Base-by-base conservation (phyloP, 805 yeast genomes). In the Cyberlindnera maritima region DNA sequence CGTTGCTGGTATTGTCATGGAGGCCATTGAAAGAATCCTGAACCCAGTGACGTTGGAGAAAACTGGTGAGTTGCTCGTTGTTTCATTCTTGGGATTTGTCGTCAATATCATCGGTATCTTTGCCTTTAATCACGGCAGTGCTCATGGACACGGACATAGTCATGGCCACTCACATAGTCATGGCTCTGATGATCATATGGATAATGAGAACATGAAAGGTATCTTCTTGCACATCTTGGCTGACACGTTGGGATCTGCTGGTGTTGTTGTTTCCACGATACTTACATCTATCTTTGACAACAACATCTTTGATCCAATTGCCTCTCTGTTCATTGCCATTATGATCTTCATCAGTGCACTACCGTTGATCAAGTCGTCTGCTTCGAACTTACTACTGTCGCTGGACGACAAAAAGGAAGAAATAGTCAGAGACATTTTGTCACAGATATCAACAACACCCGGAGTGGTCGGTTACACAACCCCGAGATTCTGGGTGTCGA, bases 181-280 rank as follows among this genome's bases (percentile, higher is more conserved):
- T 45, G 32, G 62, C 43, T 48, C 56, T 3, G 71, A 69, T 47
- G 46, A 56, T 70, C 66, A 45, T 65, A 56, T 15, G 15, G 67
- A 67, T n/a, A 77, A 80, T 55, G 83, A 79, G 36, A 92, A 92
- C 63, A 87, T 92, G 95, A 82, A 85, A 48, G 99, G 99, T 13
- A 88, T 94, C 5, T 94, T 94, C 59, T 70, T 94, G 38, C 99
- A 94, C 58, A 87, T 94, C 26, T 63, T 94, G 38, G 99, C 99
- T 0, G 99, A 94, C 59, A 91, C 98, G 0, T 70, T 94, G 35
- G 99, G 99, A 0, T 92, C 98, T 0, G 96, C 91, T 0, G 98
- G 98, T 7, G 99, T 95, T 15, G 91, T 94, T n/a, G 65, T 89
- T 1, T 90, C 97, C 0, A 92, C 99, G 0, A 45, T 89, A 5